phyloP scores from a whole-genome alignment of 1,284 basidiomycete genomes.

The Malassezia equina region DNA sequence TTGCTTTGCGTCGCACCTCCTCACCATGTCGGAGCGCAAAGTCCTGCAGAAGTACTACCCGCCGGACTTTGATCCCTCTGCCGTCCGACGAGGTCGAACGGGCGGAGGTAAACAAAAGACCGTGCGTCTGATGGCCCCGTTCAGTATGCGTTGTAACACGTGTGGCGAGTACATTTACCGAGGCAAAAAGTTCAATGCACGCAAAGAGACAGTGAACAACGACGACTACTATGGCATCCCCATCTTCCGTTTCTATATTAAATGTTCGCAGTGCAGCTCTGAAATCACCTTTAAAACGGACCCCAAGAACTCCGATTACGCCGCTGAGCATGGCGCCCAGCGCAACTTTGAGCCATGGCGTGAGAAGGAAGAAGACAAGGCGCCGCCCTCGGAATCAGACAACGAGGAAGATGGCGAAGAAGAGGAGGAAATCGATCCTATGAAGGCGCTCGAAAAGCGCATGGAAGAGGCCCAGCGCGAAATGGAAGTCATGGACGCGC shows the following conservation, averaged over 20 bases:
- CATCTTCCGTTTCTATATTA: slow-evolving; percentile 55
- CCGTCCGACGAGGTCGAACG: slow-evolving; percentile 78
- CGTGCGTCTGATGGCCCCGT: slow-evolving; percentile 96
- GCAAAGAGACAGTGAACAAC: slow-evolving; percentile 92
- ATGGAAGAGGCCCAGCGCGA: slow-evolving; percentile 85
- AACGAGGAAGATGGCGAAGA: slow-evolving; percentile 19
- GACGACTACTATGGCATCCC: slow-evolving; percentile 98
- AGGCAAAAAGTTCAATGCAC: slow-evolving; percentile 98
- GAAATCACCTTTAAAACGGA: slow-evolving; percentile 99
- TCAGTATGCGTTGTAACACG: slow-evolving; percentile 73
- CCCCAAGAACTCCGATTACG: slow-evolving; percentile 61
- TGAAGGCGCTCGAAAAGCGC: slow-evolving; percentile 87
- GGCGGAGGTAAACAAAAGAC: slow-evolving; percentile 89
- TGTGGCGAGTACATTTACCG: slow-evolving; percentile 91
- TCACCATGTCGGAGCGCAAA: slow-evolving; percentile 49
- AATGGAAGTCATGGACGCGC: slow-evolving; percentile 93
- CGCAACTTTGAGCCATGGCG: slow-evolving; percentile 45
- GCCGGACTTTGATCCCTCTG: slow-evolving; percentile 87
- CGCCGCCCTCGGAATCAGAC: slow-evolving; percentile 19
- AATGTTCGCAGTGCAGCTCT: slow-evolving; percentile 56
- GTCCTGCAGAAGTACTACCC: slow-evolving; percentile 51
- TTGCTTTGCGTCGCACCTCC: neutral
- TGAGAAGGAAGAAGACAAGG: slow-evolving; percentile 20
- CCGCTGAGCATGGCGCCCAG: slow-evolving; percentile 40
- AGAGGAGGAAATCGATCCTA: slow-evolving; percentile 60